phyloP scores from a whole-genome alignment of 225 moss, liverwort and hornwort genomes.

The Neckera pumila region DNA sequence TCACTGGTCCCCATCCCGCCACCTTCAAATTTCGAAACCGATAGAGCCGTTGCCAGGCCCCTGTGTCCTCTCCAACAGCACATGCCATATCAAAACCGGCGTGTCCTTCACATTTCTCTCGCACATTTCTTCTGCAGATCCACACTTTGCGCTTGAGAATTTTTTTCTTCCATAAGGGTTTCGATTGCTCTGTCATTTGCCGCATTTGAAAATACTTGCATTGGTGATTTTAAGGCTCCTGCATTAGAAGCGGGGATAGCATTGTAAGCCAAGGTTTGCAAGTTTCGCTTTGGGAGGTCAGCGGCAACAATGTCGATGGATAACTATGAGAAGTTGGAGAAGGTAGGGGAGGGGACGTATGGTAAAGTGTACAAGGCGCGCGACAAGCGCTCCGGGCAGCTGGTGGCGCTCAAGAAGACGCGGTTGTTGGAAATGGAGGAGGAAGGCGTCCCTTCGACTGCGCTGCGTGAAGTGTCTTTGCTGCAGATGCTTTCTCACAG shows the following conservation, averaged over 20 bases:
- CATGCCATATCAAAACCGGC: background rate
- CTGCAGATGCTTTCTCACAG: constrained; percentile 34
- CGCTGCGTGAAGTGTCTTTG: constrained; percentile 39
- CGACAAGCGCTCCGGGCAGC: constrained; percentile 32
- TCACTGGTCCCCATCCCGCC: background rate
- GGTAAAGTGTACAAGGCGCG: constrained; percentile 53
- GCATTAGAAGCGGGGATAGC: background rate
- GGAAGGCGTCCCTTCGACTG: constrained; percentile 36
- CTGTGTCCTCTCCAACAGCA: background rate
- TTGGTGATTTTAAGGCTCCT: background rate
- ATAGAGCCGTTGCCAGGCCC: background rate
- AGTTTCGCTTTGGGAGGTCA: background rate
- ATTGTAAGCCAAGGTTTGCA: background rate
- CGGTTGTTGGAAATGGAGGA: constrained; percentile 37
- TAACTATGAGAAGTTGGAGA: constrained; percentile 47
- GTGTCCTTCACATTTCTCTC: background rate
- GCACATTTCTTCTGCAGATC: background rate
- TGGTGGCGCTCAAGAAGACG: constrained; percentile 43
- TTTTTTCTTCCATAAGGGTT: no score
- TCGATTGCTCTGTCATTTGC: background rate
- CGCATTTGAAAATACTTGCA: background rate
- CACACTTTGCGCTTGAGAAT: background rate
- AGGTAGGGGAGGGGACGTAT: constrained; percentile 42
- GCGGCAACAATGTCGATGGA: constrained; percentile 6
- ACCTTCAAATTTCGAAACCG: constrained; percentile 1